Percentiles rank a stretch among this genome's conserved stretches.
Conservation (phyloP, 1,139 yeast species). For the Yamadazyma atlantica region DNA sequence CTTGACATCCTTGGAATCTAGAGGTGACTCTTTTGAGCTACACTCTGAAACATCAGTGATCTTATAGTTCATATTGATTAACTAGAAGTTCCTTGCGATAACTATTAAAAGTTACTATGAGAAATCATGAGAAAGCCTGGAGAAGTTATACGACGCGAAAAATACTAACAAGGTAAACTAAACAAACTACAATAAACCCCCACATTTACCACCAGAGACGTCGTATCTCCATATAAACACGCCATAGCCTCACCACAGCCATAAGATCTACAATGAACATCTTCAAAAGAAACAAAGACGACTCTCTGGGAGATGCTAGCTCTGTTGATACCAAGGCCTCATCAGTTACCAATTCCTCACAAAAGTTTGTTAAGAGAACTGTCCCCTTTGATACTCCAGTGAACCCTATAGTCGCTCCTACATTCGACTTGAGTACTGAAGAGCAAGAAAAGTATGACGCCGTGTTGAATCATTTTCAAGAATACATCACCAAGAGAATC, state of each 20-base stretch:
- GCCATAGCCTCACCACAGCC: not conserved
- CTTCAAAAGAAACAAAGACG: constrained; percentile 17
- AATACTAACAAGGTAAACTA: not conserved
- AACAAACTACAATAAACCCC: too few species aligned
- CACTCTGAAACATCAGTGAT: constrained; percentile 7
- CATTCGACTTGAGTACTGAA: constrained; percentile 26
- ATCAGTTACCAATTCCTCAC: constrained; percentile 17
- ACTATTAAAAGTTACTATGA: too few species aligned
- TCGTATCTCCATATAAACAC: not conserved
- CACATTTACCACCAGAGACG: too few species aligned
- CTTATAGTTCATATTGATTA: not conserved
- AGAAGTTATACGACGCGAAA: not conserved
- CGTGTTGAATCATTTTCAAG: constrained; percentile 25
- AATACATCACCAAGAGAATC: constrained; percentile 20
- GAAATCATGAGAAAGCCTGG: too few species aligned
- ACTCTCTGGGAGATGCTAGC: constrained; percentile 5
- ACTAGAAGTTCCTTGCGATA: not conserved
- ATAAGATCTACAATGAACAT: constrained; percentile 15
- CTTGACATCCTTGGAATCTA: constrained; percentile 9
- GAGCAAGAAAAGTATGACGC: constrained; percentile 29
- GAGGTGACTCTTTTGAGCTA: constrained; percentile 17
- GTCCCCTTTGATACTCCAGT: constrained; percentile 44
- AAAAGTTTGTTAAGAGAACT: constrained; percentile 30
- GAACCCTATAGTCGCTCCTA: constrained; percentile 33
- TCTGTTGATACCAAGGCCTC: constrained; percentile 12